Percentiles rank a stretch among this genome's conserved stretches.
Conservation (phyloP, 78 protist species). For the Pigoraptor vietnamica region DNA sequence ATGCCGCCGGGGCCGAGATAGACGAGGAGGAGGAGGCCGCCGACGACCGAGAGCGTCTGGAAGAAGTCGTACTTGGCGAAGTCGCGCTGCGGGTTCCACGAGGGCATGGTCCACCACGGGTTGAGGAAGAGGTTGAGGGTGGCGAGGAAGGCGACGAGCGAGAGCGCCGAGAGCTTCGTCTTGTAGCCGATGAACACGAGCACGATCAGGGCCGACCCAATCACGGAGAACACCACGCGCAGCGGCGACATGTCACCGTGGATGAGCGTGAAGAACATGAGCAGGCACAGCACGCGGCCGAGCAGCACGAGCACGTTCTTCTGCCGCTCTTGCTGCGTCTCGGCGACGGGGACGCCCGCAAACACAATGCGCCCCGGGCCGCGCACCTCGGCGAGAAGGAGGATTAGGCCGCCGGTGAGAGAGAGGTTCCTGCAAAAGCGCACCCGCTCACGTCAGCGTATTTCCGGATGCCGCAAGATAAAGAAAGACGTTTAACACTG, state of each 20-base stretch:
- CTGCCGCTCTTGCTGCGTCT: neutral
- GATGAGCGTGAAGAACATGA: slow-evolving; percentile 20
- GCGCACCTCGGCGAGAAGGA: slow-evolving; percentile 18
- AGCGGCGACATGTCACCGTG: neutral
- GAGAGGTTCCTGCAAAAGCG: neutral
- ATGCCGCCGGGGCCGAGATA: slow-evolving; percentile 18
- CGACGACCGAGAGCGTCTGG: slow-evolving; percentile 36
- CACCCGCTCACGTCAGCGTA: neutral
- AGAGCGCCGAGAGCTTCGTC: slow-evolving; percentile 13
- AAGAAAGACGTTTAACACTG: too few relatives aligned
- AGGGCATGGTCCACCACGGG: slow-evolving; percentile 8
- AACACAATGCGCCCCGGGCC: neutral
- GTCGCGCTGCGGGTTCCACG: neutral
- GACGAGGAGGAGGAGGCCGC: slow-evolving; percentile 17
- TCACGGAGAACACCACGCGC: neutral
- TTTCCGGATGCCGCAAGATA: neutral
- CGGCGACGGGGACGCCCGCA: slow-evolving; percentile 5
- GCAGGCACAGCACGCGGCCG: slow-evolving; percentile 17
- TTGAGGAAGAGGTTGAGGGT: slow-evolving; percentile 8
- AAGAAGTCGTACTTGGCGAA: slow-evolving; percentile 35
- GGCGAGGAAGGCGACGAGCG: neutral
- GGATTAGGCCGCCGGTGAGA: slow-evolving; percentile 15
- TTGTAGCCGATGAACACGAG: neutral
- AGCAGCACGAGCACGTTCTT: neutral
- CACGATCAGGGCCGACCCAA: neutral